Base-by-base conservation (phyloP, 2,329 filamentous ascomycete species). In the Pseudonectria foliicola region DNA sequence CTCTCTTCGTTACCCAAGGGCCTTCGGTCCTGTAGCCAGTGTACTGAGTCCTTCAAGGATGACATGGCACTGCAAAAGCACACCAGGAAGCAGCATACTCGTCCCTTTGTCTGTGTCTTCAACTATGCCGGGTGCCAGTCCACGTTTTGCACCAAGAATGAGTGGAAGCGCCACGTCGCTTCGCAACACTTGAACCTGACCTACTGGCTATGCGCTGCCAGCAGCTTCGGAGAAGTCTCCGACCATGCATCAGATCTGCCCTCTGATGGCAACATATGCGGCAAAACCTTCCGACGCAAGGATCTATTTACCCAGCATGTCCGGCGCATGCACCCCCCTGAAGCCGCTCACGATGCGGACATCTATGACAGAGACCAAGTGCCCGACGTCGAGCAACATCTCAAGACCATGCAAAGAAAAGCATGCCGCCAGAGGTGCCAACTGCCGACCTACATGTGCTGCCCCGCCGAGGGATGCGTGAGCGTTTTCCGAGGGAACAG, bases 241-340 rank as follows among this genome's bases (percentile, higher is more conserved):
- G 48, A 37, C 26, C 43, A 38, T 4, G 27, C 42, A 3, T 39
- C 40, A 14, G 33, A 34, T 7, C 37, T 43, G 15, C 13, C 27
- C 12, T 16, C 43, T 4, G 35, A 31, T 4, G 49, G 50, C 10
- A 60, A 69, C 6, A 64, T 65, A 26, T 79, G 82, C 49, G 80
- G 70, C n/a, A 62, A 64, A 23, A 67, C 72, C 49, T 95, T 95
- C 67, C 93, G 93, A 61, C 82, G 89, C 52, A 94, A 93, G 56
- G 89, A 95, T 52, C 75, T 95, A 8, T 95, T 89, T 63, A 86
- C 82, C 0, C 87, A 94, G 52, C 90, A 95, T 54, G 71, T 90
- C 3, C 75, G 85, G 6, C 82, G 90, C 30, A 93, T 93, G 85
- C 89, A 95, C 55, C 68, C 74, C 0, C 72, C 75, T 0, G 57